phyloP scores from a whole-genome alignment of 805 yeast genomes.

The Candida ortonii region DNA sequence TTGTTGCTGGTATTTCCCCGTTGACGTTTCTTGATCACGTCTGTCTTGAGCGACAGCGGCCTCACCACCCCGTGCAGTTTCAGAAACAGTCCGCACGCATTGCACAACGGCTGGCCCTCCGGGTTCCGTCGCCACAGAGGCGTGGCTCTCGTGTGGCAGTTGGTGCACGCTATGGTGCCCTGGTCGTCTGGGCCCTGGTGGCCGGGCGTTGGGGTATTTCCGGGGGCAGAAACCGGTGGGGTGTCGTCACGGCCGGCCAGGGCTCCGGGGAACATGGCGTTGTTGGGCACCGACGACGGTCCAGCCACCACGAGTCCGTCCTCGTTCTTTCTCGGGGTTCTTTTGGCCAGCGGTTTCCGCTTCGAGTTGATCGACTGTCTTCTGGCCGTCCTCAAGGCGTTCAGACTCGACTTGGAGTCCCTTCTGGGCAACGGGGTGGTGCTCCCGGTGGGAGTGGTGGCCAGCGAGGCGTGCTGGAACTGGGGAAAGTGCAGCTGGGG shows the following conservation, averaged over 20 bases:
- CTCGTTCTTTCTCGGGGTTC: constrained; percentile 10
- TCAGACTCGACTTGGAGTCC: constrained; percentile 5
- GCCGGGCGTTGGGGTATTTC: constrained; percentile 5
- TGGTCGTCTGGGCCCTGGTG: constrained; percentile 14
- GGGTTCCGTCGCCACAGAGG: constrained; percentile 95
- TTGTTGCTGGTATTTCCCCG: constrained; percentile 43
- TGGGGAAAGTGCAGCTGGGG: background rate
- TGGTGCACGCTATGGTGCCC: constrained; percentile 54
- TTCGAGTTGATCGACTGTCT: constrained; percentile 19
- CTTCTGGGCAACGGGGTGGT: background rate
- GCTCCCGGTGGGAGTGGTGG: constrained; percentile 6
- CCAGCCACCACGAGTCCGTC: constrained; percentile 17
- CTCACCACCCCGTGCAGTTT: constrained; percentile 94
- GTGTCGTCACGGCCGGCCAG: constrained; percentile 9
- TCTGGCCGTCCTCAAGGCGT: constrained; percentile 15
- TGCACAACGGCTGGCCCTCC: constrained; percentile 88
- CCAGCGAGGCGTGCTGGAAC: constrained; percentile 3
- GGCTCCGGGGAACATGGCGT: constrained; percentile 7
- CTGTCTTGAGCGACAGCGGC: constrained; percentile 75
- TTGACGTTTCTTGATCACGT: constrained; percentile 89
- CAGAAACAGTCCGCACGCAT: constrained; percentile 92
- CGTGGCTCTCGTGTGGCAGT: constrained; percentile 88
- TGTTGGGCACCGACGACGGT: constrained; percentile 14
- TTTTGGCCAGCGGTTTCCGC: constrained; percentile 13
- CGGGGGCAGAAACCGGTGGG: constrained; percentile 6